Percentiles rank a stretch among this genome's conserved stretches.
Evolutionary conservation across 805 yeast species (phyloP).

Genomic region (Geotrichum ghanense): DNA sequence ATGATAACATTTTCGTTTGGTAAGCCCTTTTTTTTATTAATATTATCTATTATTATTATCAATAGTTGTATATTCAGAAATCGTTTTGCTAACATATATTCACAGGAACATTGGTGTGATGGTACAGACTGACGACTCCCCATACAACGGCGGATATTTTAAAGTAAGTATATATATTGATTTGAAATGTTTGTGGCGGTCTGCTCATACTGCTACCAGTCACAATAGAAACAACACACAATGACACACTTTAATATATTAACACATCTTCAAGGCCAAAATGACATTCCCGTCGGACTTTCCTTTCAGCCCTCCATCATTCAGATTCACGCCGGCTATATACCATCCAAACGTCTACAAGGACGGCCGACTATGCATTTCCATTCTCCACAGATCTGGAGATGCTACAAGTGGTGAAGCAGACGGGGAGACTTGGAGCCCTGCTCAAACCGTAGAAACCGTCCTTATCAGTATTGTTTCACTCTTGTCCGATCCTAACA

Average conservation of each 20-base stretch:
- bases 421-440: slow-evolving; percentile 80
- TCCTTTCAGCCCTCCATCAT: slow-evolving; percentile 88
- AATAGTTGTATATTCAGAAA: no score
- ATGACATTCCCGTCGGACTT: slow-evolving; percentile 88
- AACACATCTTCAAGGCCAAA: slow-evolving; percentile 40
- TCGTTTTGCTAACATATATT: not conserved
- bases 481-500: slow-evolving; percentile 86
- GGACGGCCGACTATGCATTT: slow-evolving; percentile 87
- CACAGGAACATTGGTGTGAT: slow-evolving; percentile 77
- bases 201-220: not conserved
- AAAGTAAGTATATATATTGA: slow-evolving; percentile 30
- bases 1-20: slow-evolving; percentile 50
- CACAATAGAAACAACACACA: no score
- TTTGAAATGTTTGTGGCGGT: no score
- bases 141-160: slow-evolving; percentile 89
- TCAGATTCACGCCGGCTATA: slow-evolving; percentile 84
- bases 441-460: slow-evolving; percentile 73
- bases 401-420: slow-evolving; percentile 86
- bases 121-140: slow-evolving; percentile 81
- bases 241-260: no score
- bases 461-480: slow-evolving; percentile 86
- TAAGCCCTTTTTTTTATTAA: slow-evolving; percentile 7
- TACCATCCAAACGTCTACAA: slow-evolving; percentile 93
- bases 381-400: slow-evolving; percentile 85
- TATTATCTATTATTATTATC: no score